Evolutionary conservation across 2,329 filamentous ascomycete genomes (phyloP).

Genomic region (Venturia carpophila): DNA sequence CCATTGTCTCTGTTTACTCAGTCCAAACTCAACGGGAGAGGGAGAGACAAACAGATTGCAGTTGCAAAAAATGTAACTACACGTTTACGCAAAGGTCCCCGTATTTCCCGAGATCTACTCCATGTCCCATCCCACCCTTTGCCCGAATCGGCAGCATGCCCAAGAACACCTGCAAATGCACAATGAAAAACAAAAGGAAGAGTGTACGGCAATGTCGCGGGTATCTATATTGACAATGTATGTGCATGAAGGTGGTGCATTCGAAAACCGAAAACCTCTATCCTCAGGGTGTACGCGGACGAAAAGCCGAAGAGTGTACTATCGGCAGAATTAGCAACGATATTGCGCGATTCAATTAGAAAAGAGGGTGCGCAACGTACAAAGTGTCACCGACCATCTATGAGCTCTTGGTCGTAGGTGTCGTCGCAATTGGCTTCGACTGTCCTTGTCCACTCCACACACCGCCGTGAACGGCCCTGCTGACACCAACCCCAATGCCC

Average conservation of each 20-base stretch:
- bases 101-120: background rate
- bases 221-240: conserved; percentile 12
- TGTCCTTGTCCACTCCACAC: conserved; percentile 37
- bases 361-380: background rate
- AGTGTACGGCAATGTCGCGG: conserved; percentile 9
- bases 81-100: background rate
- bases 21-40: background rate
- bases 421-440: conserved; percentile 23
- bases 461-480: conserved; percentile 40
- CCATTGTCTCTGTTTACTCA: background rate
- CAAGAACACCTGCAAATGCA: conserved; percentile 2
- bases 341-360: background rate
- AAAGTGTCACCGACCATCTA: background rate
- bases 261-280: background rate
- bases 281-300: background rate
- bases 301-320: background rate
- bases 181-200: background rate
- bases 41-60: background rate
- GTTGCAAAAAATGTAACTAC: background rate
- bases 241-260: conserved; percentile 4
- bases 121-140: background rate
- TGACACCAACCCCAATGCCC: conserved; percentile 42
- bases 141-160: background rate
- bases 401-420: background rate
- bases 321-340: background rate